These are phyloP conservation scores for Cyberlindnera mycetangii DNA, from an alignment of 805 yeast genomes.

Conservation along the genomic window DNA sequence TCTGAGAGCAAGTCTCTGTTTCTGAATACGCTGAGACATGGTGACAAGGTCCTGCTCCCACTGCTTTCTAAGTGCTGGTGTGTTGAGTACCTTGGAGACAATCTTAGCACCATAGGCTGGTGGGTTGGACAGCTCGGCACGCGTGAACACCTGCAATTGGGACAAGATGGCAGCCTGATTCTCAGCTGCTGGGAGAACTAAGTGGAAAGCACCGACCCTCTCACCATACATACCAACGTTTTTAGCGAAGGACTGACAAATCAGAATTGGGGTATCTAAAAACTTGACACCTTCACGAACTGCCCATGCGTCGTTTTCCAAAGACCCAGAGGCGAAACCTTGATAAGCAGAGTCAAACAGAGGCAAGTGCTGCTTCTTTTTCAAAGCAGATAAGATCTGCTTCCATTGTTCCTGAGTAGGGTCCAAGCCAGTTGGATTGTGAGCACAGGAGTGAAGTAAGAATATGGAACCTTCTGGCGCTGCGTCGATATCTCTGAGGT, in stretches of 20 bases:
- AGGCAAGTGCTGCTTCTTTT: constrained; percentile 64
- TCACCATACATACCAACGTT: constrained; percentile 98
- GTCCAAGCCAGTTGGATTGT: constrained; percentile 96
- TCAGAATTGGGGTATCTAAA: constrained; percentile 55
- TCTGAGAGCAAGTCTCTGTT: constrained; percentile 73
- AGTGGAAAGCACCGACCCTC: constrained; percentile 90
- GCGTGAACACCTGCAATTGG: constrained; percentile 70
- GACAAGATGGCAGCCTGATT: constrained; percentile 61
- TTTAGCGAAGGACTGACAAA: constrained; percentile 96
- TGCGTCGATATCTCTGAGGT: constrained; percentile 52
- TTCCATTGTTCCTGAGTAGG: constrained; percentile 84
- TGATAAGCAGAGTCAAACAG: constrained; percentile 95
- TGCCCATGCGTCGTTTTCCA: constrained; percentile 82
- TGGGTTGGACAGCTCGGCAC: constrained; percentile 89
- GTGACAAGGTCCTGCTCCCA: constrained; percentile 84
- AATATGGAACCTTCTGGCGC: constrained; percentile 80
- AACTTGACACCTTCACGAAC: constrained; percentile 52
- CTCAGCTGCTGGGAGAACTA: constrained; percentile 48
- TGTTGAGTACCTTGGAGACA: constrained; percentile 69
- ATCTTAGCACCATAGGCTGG: constrained; percentile 96
- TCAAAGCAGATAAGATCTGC: constrained; percentile 59
- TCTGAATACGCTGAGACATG: constrained; percentile 80
- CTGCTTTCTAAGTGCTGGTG: constrained; percentile 63
- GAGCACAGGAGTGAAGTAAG: constrained; percentile 92
- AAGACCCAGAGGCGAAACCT: constrained; percentile 91